Evolutionary conservation across 805 yeast genomes (phyloP), one percentile per base, ranked within the genome.

Genomic region (Nakazawaea ambrosiae): DNA sequence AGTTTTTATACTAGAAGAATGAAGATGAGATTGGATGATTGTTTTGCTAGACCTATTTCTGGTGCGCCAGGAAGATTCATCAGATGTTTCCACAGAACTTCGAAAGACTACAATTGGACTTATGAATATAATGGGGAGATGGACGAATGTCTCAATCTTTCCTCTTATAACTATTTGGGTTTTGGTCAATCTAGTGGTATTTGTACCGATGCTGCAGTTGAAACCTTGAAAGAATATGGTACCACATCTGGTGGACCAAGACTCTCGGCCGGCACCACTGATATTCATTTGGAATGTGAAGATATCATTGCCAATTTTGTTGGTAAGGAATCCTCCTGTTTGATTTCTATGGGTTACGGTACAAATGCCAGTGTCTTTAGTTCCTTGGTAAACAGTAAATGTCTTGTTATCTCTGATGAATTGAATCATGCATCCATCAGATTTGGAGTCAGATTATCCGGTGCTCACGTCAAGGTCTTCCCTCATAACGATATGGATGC

Each of bases 31-130:
- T 75, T 92, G 42, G 95, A 85, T 56, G 97, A 90, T 61, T 87
- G 96, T 60, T 92, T 92, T 58, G 86, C 94, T 2, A 78, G 96
- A 56, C 96, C 96, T 30, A 86, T 94, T n/a, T 82, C 84, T 42
- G 97, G 97, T 36, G 97, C 90, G 16, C 97, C 99, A 1, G 99
- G 99, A 20, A 77, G 99, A 57, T 81, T 68, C 52, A 78, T 90
- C 49, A 74, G 78, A 41, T 81, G 95, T 50, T 79, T 81, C 50
- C 89, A 87, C 50, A 76, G 98, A 49, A 61, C 66, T 23, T 70
- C 88, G n/a, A 68, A 70, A 32, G 81, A 81, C 47, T 73, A 74
- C 50, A 77, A 78, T 54, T 67, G 68, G 27, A 68, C 75, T 39
- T 86, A 81, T 54, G 69, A 76, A 24, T 85, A 82, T 53, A 75